Percentiles rank a stretch among this genome's conserved stretches.
Evolutionary conservation across 768 basidiomycete genomes (phyloP).

Genomic region (Pisolithus orientalis): DNA sequence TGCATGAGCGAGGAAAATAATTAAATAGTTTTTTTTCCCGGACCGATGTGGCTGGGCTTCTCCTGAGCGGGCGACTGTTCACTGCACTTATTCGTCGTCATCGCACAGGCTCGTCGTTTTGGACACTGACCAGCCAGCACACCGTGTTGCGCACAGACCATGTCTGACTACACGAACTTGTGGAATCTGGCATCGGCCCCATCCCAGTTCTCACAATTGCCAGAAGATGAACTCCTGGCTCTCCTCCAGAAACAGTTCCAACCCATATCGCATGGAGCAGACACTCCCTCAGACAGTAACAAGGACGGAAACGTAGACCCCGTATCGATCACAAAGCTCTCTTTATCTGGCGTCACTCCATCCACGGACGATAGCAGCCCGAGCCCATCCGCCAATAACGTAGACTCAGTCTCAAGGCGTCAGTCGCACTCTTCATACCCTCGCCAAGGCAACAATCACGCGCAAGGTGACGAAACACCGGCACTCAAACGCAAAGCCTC

Average conservation of each 20-base stretch:
- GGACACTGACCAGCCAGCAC: not conserved
- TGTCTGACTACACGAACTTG: slow-evolving; percentile 34
- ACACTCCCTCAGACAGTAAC: slow-evolving; percentile 14
- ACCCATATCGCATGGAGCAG: slow-evolving; percentile 11
- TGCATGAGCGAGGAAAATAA: not conserved
- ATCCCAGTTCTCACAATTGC: slow-evolving; percentile 51
- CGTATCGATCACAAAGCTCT: slow-evolving; percentile 44
- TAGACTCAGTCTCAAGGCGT: slow-evolving; percentile 21
- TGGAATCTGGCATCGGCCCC: slow-evolving; percentile 64
- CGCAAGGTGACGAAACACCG: slow-evolving; percentile 35
- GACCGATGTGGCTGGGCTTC: not conserved
- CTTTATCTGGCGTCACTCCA: slow-evolving; percentile 49
- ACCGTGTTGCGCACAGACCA: not conserved
- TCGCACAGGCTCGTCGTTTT: not conserved
- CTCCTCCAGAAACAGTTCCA: slow-evolving; percentile 72
- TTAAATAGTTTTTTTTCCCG: not conserved
- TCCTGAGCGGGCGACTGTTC: not conserved
- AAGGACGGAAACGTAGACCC: slow-evolving; percentile 49
- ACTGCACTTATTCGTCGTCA: not conserved
- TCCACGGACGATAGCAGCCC: slow-evolving; percentile 75
- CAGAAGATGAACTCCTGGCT: slow-evolving; percentile 73
- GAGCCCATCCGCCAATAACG: slow-evolving; percentile 54
- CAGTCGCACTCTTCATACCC: slow-evolving; percentile 10
- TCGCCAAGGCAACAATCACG: slow-evolving; percentile 18
- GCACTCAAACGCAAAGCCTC: slow-evolving; percentile 75